These are phyloP conservation scores for Xylaria intraflava DNA, from an alignment of 495 filamentous ascomycete genomes.

Conservation along the genomic window DNA sequence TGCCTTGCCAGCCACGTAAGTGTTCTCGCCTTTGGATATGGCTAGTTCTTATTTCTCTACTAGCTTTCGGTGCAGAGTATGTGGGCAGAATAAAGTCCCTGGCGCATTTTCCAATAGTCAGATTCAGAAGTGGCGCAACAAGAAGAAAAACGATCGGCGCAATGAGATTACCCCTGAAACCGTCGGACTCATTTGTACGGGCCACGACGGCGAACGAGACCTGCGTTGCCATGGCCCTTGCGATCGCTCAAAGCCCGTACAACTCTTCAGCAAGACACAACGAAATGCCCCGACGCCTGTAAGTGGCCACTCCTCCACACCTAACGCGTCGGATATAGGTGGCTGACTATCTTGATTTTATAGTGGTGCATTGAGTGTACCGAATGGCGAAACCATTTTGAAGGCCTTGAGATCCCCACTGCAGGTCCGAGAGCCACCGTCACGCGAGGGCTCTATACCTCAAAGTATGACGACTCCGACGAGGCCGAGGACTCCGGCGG, in stretches of 20 bases:
- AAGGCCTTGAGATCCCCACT: constrained; percentile 13
- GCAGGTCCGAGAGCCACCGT: constrained; percentile 4
- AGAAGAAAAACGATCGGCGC: constrained; percentile 10
- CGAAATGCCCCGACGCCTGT: constrained; percentile 45
- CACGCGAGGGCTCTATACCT: neutral
- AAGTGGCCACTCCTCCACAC: constrained; percentile 20
- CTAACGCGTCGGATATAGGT: neutral
- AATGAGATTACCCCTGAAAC: constrained; percentile 16
- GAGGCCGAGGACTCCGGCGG: neutral
- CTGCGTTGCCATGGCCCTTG: constrained; percentile 44
- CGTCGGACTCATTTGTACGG: constrained; percentile 23
- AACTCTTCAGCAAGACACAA: constrained; percentile 53
- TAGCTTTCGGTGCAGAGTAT: constrained; percentile 45
- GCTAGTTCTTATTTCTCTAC: neutral
- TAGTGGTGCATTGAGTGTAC: constrained; percentile 55
- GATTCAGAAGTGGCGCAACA: constrained; percentile 30
- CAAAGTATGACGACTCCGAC: neutral
- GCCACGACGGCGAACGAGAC: constrained; percentile 18
- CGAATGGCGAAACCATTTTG: constrained; percentile 25
- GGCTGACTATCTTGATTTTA: constrained; percentile 7
- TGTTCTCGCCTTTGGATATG: neutral
- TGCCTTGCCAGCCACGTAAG: constrained; percentile 1
- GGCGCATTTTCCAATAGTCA: constrained; percentile 43
- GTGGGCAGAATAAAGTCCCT: constrained; percentile 35
- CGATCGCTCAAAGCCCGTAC: constrained; percentile 34